Evolutionary conservation across 495 filamentous ascomycete species (phyloP).

Genomic region (Talaromyces borbonicus): DNA sequence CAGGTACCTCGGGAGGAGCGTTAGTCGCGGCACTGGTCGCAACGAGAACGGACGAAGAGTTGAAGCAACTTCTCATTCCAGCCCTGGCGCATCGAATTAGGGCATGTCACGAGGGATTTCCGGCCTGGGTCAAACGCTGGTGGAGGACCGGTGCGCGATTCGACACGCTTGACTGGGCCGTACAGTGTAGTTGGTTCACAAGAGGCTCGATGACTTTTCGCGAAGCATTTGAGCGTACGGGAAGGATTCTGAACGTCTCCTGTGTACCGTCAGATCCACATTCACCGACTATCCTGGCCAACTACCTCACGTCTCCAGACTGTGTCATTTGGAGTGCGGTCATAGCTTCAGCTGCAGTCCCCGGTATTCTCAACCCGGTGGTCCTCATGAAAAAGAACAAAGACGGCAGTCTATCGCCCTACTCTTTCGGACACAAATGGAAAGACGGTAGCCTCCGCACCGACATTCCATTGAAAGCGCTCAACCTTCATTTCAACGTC

Average conservation of each 20-base stretch:
- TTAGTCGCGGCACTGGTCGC: slow-evolving; percentile 81
- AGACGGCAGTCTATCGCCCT: slow-evolving; percentile 66
- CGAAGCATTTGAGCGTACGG: slow-evolving; percentile 91
- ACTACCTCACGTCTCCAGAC: slow-evolving; percentile 89
- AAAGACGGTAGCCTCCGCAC: slow-evolving; percentile 91
- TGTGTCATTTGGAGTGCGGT: slow-evolving; percentile 98
- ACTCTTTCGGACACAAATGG: slow-evolving; percentile 96
- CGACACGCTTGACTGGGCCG: slow-evolving; percentile 87
- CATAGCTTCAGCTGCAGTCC: slow-evolving; percentile 88
- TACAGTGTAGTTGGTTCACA: slow-evolving; percentile 76
- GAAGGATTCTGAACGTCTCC: slow-evolving; percentile 86
- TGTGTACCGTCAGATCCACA: slow-evolving; percentile 97
- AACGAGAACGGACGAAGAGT: slow-evolving; percentile 83
- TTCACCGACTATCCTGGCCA: slow-evolving; percentile 80
- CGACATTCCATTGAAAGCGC: slow-evolving; percentile 85
- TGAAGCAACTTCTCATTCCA: slow-evolving; percentile 76
- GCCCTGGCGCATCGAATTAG: slow-evolving; percentile 75
- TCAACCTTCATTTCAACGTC: slow-evolving; percentile 96
- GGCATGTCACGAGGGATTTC: slow-evolving; percentile 70
- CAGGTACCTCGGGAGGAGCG: slow-evolving; percentile 89
- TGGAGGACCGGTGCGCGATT: slow-evolving; percentile 89
- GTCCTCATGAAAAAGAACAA: slow-evolving; percentile 90
- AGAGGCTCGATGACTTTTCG: slow-evolving; percentile 85
- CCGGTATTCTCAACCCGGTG: slow-evolving; percentile 91
- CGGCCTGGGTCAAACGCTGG: slow-evolving; percentile 72